Conservation (phyloP, 2,329 filamentous ascomycete species). For the Pseudocercospora vitis region DNA sequence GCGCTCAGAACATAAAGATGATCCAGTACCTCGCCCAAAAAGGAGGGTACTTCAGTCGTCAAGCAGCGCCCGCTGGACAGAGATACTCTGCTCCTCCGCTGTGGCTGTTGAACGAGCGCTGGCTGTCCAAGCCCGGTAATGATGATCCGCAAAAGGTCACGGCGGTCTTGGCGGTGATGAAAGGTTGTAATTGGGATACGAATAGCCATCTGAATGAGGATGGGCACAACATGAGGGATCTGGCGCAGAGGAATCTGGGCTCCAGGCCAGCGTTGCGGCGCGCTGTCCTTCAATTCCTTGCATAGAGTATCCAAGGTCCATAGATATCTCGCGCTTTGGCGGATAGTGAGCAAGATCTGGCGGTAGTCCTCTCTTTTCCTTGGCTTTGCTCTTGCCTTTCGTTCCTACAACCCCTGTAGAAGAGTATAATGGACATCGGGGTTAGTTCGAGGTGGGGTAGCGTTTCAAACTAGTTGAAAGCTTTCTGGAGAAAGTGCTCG, state of each 20-base stretch:
- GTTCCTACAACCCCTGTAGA: no score
- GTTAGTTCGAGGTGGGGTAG: no score
- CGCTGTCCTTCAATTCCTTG: constrained; percentile 6
- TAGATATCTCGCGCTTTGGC: no score
- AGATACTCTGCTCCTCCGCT: constrained; percentile 13
- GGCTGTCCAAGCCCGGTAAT: constrained; percentile 10
- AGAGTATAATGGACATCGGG: no score
- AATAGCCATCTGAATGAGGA: constrained; percentile 6
- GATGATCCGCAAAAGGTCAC: constrained; percentile 8
- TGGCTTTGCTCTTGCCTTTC: no score
- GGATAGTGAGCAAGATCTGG: no score
- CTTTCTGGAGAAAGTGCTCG: no score
- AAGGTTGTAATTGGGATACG: constrained; percentile 8
- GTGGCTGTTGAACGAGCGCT: constrained; percentile 14
- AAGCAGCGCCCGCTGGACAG: not conserved
- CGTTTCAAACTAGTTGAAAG: no score
- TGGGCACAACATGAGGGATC: constrained; percentile 9
- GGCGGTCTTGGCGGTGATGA: constrained; percentile 2
- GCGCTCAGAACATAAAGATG: constrained; percentile 13
- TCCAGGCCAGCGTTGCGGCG: constrained; percentile 3
- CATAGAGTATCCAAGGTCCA: no score
- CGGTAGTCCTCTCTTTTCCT: no score
- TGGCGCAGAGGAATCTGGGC: constrained; percentile 5
- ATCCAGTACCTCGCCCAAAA: constrained; percentile 6
- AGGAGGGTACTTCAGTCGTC: constrained; percentile 4